These are phyloP conservation scores for barrel medic (Medicago truncatula) DNA, from an alignment of 306 rosid genomes.

Conservation along the genomic window DNA sequence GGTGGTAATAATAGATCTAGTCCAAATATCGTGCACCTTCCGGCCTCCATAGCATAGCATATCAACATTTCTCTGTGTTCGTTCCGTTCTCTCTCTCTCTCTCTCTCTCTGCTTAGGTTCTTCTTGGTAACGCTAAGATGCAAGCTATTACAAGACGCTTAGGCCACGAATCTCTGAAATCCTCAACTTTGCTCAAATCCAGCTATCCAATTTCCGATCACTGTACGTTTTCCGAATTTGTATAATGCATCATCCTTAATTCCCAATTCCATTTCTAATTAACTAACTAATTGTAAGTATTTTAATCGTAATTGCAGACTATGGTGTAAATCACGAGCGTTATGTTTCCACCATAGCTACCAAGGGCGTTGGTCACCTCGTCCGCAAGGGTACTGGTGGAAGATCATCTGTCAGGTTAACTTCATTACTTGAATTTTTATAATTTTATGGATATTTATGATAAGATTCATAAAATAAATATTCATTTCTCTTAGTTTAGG, in stretches of 20 bases:
- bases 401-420: conserved; percentile 93
- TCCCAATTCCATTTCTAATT: conserved; percentile 13
- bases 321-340: conserved; percentile 70
- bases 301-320: conserved; percentile 52
- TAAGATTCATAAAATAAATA: not conserved
- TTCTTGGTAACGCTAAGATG: conserved; percentile 62
- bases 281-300: not conserved
- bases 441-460: not conserved
- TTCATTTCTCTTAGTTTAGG: conserved; percentile 19
- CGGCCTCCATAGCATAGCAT: not conserved
- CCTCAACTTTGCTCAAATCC: conserved; percentile 56
- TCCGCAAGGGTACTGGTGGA: conserved; percentile 99
- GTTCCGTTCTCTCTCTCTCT: conserved; percentile 9
- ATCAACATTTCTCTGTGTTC: not conserved
- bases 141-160: conserved; percentile 80
- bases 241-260: not conserved
- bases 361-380: conserved; percentile 84
- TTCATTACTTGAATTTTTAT: conserved; percentile 4
- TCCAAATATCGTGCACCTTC: conserved; percentile 23
- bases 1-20: not conserved
- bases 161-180: conserved; percentile 61
- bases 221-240: conserved; percentile 55
- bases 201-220: conserved; percentile 67
- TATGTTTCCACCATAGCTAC: conserved; percentile 71
- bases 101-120: not conserved